phyloP scores from a whole-genome alignment of 2,329 filamentous ascomycete genomes.

The Orbilia javanica region DNA sequence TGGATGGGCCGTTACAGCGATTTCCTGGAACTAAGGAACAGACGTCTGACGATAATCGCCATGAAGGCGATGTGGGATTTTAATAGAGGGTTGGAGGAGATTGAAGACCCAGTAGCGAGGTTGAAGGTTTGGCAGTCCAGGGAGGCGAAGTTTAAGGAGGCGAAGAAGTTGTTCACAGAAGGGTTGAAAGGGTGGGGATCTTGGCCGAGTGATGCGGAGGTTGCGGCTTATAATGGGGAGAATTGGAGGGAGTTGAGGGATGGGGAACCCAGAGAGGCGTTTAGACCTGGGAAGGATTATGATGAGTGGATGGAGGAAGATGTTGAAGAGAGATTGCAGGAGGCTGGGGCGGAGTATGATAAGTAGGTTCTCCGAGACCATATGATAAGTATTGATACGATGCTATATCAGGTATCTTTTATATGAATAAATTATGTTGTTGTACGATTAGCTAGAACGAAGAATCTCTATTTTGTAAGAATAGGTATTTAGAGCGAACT shows the following conservation, averaged over 20 bases:
- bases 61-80: slow-evolving; percentile 45
- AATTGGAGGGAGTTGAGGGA: slow-evolving; percentile 54
- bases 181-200: slow-evolving; percentile 47
- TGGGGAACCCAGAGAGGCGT: neutral
- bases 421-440: neutral
- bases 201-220: slow-evolving; percentile 51
- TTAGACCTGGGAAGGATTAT: neutral
- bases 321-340: slow-evolving; percentile 18
- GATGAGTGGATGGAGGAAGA: slow-evolving; percentile 35
- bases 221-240: slow-evolving; percentile 47
- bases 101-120: neutral
- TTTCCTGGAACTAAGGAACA: slow-evolving; percentile 45
- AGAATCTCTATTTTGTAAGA: slow-evolving; percentile 9
- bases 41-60: slow-evolving; percentile 50
- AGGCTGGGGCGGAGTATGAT: slow-evolving; percentile 4
- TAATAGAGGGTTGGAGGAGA: neutral
- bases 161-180: slow-evolving; percentile 16
- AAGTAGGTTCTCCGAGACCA: neutral
- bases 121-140: slow-evolving; percentile 7
- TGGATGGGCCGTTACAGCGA: slow-evolving; percentile 45
- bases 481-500: too few relatives aligned
- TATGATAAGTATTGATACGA: neutral
- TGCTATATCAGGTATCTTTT: neutral
- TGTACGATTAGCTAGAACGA: too few relatives aligned
- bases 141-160: slow-evolving; percentile 18